Conservation (phyloP, 305 asterid species). For the Plantago coronopus region DNA sequence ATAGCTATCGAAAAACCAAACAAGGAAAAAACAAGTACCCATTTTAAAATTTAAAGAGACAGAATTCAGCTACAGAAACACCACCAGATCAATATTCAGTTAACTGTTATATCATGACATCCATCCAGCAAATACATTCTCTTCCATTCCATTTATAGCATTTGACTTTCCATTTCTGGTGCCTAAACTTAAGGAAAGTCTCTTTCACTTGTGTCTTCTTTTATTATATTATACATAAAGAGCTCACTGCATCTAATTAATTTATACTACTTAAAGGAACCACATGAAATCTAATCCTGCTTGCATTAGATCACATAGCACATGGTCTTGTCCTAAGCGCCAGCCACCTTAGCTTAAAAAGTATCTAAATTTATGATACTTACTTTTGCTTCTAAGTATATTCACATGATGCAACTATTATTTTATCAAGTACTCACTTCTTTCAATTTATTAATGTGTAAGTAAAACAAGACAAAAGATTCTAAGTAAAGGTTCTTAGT, state of each 20-base stretch:
- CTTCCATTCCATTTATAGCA: constrained; percentile 16
- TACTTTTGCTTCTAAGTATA: constrained; percentile 23
- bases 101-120: neutral
- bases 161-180: constrained; percentile 18
- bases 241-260: constrained; percentile 1
- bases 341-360: constrained; percentile 26
- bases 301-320: constrained; percentile 29
- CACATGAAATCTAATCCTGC: constrained; percentile 47
- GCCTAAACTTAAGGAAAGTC: constrained; percentile 21
- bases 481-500: neutral
- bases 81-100: neutral
- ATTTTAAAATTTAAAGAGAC: neutral
- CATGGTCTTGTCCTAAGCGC: constrained; percentile 29
- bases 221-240: constrained; percentile 2
- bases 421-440: neutral
- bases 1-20: neutral
- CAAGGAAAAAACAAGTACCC: neutral
- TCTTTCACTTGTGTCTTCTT: neutral
- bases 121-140: neutral
- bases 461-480: neutral
- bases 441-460: neutral
- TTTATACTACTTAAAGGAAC: constrained; percentile 23
- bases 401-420: constrained; percentile 30
- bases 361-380: neutral
- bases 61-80: neutral